Base-by-base conservation (phyloP, 345 rosid species). In the Combretum micranthum region DNA sequence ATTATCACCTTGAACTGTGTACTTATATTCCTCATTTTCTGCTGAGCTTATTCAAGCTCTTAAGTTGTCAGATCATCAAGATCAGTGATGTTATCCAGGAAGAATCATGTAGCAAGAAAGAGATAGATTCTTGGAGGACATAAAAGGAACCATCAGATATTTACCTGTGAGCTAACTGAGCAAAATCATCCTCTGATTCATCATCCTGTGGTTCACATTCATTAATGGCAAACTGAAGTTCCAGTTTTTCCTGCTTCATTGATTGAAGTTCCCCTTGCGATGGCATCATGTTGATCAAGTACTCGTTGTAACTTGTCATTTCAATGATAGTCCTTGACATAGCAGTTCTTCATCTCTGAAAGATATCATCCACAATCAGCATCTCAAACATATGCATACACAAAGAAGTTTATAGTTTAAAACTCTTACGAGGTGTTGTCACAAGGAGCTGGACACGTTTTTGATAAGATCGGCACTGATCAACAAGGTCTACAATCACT, bases 401-500 rank as follows among this genome's bases (percentile, higher is more conserved):
- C 15, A 52, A 20, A 50, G 57, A 49, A 18, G 45, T 43, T 42
- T 43, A 18, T 42, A 12, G 23, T 55, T 51, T 37, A 13, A 44
- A 71, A 63, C 68, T 52, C 94, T 79, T 77, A 93, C 97, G 48
- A 32, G 9, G 97, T 77, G 63, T 65, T 75, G 66, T 89, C 69
- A 85, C 97, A 68, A 93, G 88, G 71, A 83, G 79, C 89, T 75
- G 66, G 67, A 82, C 96, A 62, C 94, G 94, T 51, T 82, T 82
- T 64, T 85, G 94, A 75, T 89, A 93, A 59, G 86, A 81, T 57
- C 88, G 88, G 56, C 99, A 93, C 71, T 93, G 97, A 60, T 87
- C 97, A 15, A 87, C 97, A 66, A 93, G 88, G 61, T 93, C 99
- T 62, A 93, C 85, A 55, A 93, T 83, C 64, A 93, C 67, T 72